Base-by-base conservation (phyloP, 2,329 filamentous ascomycete genomes). In the Cladophialophora psammophila region DNA sequence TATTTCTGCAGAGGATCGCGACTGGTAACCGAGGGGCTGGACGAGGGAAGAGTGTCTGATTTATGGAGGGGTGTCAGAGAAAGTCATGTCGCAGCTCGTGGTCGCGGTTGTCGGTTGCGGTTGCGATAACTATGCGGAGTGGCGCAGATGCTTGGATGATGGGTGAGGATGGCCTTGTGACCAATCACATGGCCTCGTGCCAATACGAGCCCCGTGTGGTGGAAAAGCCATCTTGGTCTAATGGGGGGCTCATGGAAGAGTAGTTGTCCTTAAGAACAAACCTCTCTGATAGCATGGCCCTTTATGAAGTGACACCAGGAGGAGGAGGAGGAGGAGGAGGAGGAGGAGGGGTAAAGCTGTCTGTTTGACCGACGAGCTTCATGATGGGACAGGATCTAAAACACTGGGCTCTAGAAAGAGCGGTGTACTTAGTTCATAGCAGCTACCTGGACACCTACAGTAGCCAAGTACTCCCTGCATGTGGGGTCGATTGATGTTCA, bases 151-250 rank as follows among this genome's bases (percentile, higher is more conserved):
- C 26, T 38, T 32, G 60, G 40, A 57, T 59, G 53, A 65, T 63
- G 60, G 38, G 38, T 38, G 54, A 45, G 60, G 48, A 66, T 12
- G 5, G 45, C 53, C 61, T 66, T 68, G 63, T 53, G 36, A 55
- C 68, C 68, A 70, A 70, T 70, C 68, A 70, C 35, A 64, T 31
- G 15, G 36, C 60, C 68, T 56, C 68, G 68, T 70, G 68, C 60
- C 48, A 61, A 54, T 57, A 60, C 57, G 63, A 64, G 53, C 63
- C 57, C 45, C 42, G 66, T 40, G 20, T 50, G 60, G 59, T 56
- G 55, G 35, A 55, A 63, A 45, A 60, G 50, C 13, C 67, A 69
- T 61, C 38, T 34, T 64, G 31, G 38, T 31, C 40, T 60, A n/a
- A 36, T 20, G 34, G 48, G 18, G 50, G 18, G 56, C n/a, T 67